These are phyloP conservation scores for Pythium rhizo-oryzae DNA, from an alignment of 352 stramenopile genomes.

Conservation along the genomic window DNA sequence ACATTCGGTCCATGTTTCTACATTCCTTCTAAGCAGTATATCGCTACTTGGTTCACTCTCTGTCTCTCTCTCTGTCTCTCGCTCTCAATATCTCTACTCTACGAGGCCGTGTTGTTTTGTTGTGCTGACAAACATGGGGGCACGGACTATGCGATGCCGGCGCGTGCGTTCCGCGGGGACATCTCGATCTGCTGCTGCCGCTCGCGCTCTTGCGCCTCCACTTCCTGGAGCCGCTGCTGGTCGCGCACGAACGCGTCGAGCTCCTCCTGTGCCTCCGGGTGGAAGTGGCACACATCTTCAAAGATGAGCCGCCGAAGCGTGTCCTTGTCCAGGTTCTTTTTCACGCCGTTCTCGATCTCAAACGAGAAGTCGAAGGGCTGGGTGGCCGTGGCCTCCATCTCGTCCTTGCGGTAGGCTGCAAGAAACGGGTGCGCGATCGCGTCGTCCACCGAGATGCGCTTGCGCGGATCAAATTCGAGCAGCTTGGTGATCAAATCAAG, in stretches of 20 bases:
- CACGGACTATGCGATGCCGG: constrained; percentile 22
- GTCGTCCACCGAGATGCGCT: constrained; percentile 70
- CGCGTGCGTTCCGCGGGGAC: constrained; percentile 19
- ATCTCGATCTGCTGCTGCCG: constrained; percentile 25
- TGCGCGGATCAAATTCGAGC: constrained; percentile 89
- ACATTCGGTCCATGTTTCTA: background rate
- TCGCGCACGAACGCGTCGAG: constrained; percentile 56
- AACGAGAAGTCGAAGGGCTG: constrained; percentile 85
- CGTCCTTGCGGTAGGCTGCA: constrained; percentile 53
- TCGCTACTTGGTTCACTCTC: too few species aligned
- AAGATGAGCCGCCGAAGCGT: constrained; percentile 82
- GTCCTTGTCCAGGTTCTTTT: constrained; percentile 72
- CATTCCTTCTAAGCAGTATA: background rate
- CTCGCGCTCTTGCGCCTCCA: constrained; percentile 32
- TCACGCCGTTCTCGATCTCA: constrained; percentile 52
- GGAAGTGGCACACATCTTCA: constrained; percentile 86
- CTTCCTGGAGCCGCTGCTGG: constrained; percentile 40
- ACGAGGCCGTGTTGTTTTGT: background rate
- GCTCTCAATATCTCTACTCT: background rate
- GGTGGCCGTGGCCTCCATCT: constrained; percentile 43
- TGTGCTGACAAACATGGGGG: background rate
- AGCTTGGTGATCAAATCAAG: constrained; percentile 88
- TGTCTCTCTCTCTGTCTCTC: background rate
- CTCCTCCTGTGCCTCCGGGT: constrained; percentile 67
- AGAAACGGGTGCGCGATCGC: constrained; percentile 84